phyloP scores from a whole-genome alignment of 208 protist genomes.

The Trypanosoma caninum region DNA sequence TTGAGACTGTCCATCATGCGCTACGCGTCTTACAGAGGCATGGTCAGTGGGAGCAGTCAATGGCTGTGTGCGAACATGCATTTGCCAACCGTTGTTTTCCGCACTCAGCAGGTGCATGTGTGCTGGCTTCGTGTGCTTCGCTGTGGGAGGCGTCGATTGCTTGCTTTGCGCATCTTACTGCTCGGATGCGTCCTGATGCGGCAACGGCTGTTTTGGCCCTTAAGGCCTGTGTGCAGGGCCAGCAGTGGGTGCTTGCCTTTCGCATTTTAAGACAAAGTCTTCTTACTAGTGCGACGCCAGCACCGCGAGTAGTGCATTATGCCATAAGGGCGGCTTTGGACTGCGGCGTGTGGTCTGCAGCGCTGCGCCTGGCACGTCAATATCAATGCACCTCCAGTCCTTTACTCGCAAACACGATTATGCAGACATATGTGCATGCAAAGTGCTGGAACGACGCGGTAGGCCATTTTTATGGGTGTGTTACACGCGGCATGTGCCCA shows the following conservation, averaged over 20 bases:
- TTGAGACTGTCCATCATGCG: slow-evolving; percentile 3
- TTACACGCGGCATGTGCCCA: slow-evolving; percentile 46
- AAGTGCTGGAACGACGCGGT: slow-evolving; percentile 64
- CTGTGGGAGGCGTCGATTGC: slow-evolving; percentile 57
- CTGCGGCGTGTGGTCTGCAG: slow-evolving; percentile 46
- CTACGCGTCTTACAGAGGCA: slow-evolving; percentile 19
- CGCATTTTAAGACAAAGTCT: slow-evolving; percentile 59
- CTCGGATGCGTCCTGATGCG: slow-evolving; percentile 54
- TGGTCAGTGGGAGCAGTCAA: slow-evolving; percentile 58
- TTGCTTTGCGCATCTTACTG: slow-evolving; percentile 52
- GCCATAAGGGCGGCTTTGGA: slow-evolving; percentile 42
- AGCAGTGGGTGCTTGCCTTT: slow-evolving; percentile 65
- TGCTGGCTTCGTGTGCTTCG: slow-evolving; percentile 29
- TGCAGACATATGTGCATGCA: slow-evolving; percentile 48
- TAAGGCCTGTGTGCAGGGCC: slow-evolving; percentile 51
- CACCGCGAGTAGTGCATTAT: slow-evolving; percentile 45
- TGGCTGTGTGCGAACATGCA: slow-evolving; percentile 44
- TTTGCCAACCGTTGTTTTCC: slow-evolving; percentile 46
- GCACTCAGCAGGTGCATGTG: slow-evolving; percentile 30
- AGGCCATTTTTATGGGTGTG: slow-evolving; percentile 67
- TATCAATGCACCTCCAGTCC: slow-evolving; percentile 50
- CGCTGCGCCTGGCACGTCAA: slow-evolving; percentile 42
- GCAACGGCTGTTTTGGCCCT: slow-evolving; percentile 43
- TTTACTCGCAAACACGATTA: slow-evolving; percentile 46
- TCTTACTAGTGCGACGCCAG: slow-evolving; percentile 40